Conservation (phyloP, 2,329 filamentous ascomycete genomes). For the Trichoderma cornu-damae region DNA sequence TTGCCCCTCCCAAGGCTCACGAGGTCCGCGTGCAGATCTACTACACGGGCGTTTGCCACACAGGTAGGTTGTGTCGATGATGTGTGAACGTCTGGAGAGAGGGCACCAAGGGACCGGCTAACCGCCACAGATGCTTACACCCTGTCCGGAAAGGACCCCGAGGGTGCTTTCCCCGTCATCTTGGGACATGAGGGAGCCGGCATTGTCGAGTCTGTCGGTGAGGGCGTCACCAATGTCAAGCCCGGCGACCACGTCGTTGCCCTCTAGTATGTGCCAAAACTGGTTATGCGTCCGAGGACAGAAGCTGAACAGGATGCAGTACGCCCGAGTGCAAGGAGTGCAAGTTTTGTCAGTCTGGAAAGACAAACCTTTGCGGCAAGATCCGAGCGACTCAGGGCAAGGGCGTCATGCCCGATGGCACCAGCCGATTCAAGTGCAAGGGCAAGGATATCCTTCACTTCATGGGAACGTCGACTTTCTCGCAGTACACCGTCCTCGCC, state of each 20-base stretch:
- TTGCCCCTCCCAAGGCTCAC: constrained; percentile 79
- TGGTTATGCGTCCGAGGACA: background rate
- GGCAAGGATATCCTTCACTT: constrained; percentile 96
- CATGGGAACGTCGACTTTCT: constrained; percentile 99
- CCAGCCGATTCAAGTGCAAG: constrained; percentile 88
- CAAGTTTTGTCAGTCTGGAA: constrained; percentile 99
- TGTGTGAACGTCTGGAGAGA: background rate
- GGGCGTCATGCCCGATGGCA: constrained; percentile 96
- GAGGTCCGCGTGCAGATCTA: constrained; percentile 96
- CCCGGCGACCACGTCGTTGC: constrained; percentile 85
- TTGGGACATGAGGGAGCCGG: constrained; percentile 89
- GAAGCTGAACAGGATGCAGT: constrained; percentile 44
- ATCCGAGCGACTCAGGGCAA: constrained; percentile 94
- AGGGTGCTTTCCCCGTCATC: constrained; percentile 86
- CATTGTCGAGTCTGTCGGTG: constrained; percentile 87
- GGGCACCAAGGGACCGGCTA: constrained; percentile 4
- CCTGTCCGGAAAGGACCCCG: constrained; percentile 91
- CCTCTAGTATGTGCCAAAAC: constrained; percentile 74
- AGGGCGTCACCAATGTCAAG: constrained; percentile 93
- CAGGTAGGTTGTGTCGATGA: constrained; percentile 50
- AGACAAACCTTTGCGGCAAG: constrained; percentile 99
- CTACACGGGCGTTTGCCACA: constrained; percentile 99
- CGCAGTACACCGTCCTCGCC: constrained; percentile 96
- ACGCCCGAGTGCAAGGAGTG: constrained; percentile 96
- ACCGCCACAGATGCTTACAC: constrained; percentile 73